Percentiles rank a stretch among this genome's conserved stretches.
Evolutionary conservation across 2,329 filamentous ascomycete species (phyloP).

Genomic region (Aspergillus texensis): DNA sequence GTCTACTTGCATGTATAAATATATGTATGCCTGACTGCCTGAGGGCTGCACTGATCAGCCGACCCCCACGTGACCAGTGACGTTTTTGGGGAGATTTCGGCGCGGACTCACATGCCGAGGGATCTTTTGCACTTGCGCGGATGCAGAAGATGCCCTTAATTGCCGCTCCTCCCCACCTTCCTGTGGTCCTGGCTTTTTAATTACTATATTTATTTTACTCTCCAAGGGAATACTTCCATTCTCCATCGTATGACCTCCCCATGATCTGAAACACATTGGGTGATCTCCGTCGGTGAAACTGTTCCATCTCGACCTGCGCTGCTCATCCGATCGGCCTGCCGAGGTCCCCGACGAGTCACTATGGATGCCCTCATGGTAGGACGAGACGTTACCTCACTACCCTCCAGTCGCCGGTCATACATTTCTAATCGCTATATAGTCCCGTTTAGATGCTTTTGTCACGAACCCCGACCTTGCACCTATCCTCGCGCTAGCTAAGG

Average conservation of each 20-base stretch:
- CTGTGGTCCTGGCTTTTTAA: not conserved
- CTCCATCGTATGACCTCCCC: not conserved
- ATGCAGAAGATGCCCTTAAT: slow-evolving; percentile 24
- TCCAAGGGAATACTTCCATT: too few species aligned
- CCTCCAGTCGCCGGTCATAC: not conserved
- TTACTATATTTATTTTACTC: slow-evolving; percentile 12
- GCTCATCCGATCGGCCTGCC: slow-evolving; percentile 22
- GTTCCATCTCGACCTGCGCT: slow-evolving; percentile 1
- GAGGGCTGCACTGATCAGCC: not conserved
- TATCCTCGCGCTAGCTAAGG: slow-evolving; percentile 82
- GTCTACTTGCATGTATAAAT: not conserved
- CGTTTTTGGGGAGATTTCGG: slow-evolving; percentile 28
- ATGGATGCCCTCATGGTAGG: slow-evolving; percentile 42
- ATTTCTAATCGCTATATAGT: slow-evolving; percentile 48
- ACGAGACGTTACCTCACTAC: not conserved
- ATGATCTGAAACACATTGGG: slow-evolving; percentile 13
- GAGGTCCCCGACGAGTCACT: slow-evolving; percentile 29
- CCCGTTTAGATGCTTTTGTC: slow-evolving; percentile 72
- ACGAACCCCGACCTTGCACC: slow-evolving; percentile 86
- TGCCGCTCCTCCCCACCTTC: slow-evolving; percentile 30
- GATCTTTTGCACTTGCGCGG: slow-evolving; percentile 33
- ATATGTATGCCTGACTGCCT: not conserved
- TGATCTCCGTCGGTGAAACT: slow-evolving; percentile 9
- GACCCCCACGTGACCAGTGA: slow-evolving; percentile 37
- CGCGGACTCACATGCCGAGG: slow-evolving; percentile 44